phyloP scores from a whole-genome alignment of 2,329 filamentous ascomycete genomes.

The Paecilomyces niveus region DNA sequence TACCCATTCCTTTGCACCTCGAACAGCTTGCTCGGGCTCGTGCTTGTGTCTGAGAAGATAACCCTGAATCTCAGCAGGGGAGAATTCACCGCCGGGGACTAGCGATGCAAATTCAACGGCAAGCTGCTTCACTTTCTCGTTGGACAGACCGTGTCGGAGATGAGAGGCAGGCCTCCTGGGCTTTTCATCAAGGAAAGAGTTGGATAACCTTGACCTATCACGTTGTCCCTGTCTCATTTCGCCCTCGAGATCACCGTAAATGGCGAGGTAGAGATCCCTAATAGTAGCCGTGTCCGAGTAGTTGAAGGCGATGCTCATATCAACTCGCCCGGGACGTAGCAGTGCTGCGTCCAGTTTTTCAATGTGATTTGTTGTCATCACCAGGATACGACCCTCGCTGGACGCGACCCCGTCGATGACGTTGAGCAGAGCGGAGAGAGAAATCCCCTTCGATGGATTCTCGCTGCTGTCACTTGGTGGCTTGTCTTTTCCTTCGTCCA shows the following conservation, averaged over 20 bases:
- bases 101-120: constrained; percentile 23
- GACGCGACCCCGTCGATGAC: constrained; percentile 64
- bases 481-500: constrained; percentile 9
- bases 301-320: constrained; percentile 55
- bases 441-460: constrained; percentile 41
- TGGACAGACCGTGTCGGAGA: constrained; percentile 7
- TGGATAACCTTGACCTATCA: not conserved
- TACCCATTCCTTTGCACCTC: constrained; percentile 24
- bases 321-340: constrained; percentile 59
- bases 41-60: constrained; percentile 31
- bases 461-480: constrained; percentile 11
- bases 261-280: constrained; percentile 33
- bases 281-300: constrained; percentile 29
- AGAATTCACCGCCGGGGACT: constrained; percentile 28
- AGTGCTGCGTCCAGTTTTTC: constrained; percentile 60
- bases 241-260: constrained; percentile 21
- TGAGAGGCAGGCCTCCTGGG: not conserved
- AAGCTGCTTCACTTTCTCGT: constrained; percentile 14
- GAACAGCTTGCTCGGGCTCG: constrained; percentile 23
- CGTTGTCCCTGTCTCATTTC: constrained; percentile 19
- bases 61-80: constrained; percentile 35
- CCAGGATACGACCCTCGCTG: constrained; percentile 61
- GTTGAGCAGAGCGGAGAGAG: constrained; percentile 61
- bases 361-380: constrained; percentile 66
- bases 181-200: not conserved